Evolutionary conservation across 2,329 filamentous ascomycete genomes (phyloP), one percentile per base, ranked within the genome.

Genomic region (Aspergillus thermomutatus): DNA sequence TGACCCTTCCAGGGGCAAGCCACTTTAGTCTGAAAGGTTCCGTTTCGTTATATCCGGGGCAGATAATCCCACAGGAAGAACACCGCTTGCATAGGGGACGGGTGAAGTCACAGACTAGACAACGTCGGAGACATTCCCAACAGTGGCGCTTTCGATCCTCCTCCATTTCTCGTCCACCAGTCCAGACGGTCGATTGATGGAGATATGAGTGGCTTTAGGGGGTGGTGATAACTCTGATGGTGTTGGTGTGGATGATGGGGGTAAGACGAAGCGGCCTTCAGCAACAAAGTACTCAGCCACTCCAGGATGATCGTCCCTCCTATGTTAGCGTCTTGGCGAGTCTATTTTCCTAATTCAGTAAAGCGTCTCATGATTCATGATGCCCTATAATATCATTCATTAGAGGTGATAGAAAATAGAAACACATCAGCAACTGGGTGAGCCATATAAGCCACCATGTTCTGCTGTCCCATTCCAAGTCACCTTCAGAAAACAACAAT

Each of bases 71-170:
- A 4, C 63, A 61, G 1, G 49, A 56, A 23, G 66, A 63, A 53
- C 76, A 79, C 55, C 72, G 72, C 34, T 69, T 72, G 61, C 76
- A 78, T 31, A 65, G 61, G 2, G 76, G 75, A 7, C 57, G 66
- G 17, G 60, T 62, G 17, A 69, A 70, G 57, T 78, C 75, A 58
- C 76, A 78, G n/a, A 75, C 75, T 7, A 77, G 60, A 7, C 69
- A 62, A 2, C 75, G 73, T n/a, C 75, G 71, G 23, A 66, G 72
- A 56, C 76, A 79, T 57, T 77, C 76, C 76, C 75, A 79, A 60
- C 76, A 79, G 52, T 76, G 72, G 49, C 62, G 67, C 46, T 61
- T 64, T 37, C 23, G 48, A 49, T 53, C 25, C 10, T 52, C 21
- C 19, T 43, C 37, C 49, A 58, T 50, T 46, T 7, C 34, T 52